Conservation (phyloP, 2,329 filamentous ascomycete species). For the Elsinoe arachidis region DNA sequence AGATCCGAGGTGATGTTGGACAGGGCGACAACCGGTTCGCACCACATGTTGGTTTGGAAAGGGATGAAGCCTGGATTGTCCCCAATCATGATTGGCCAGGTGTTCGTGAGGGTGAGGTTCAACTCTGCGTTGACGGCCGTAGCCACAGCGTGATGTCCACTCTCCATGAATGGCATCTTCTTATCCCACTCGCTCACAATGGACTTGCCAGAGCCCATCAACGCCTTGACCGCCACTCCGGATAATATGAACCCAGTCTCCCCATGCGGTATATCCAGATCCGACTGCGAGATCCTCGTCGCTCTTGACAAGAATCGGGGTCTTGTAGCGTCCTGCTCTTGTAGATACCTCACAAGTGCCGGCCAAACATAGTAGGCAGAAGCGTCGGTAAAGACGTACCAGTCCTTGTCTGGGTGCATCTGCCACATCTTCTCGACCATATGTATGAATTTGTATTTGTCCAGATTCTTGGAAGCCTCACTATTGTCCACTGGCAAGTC, state of each 20-base stretch:
- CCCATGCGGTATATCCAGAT: constrained; percentile 20
- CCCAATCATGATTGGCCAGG: constrained; percentile 19
- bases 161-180: constrained; percentile 19
- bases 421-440: constrained; percentile 42
- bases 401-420: constrained; percentile 36
- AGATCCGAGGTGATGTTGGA: constrained; percentile 19
- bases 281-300: constrained; percentile 10
- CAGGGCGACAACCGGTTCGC: constrained; percentile 21
- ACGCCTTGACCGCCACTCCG: constrained; percentile 17
- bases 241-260: constrained; percentile 23
- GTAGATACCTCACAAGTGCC: constrained; percentile 37
- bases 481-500: not conserved
- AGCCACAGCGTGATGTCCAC: constrained; percentile 21
- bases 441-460: constrained; percentile 46
- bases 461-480: constrained; percentile 24
- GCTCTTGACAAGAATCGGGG: constrained; percentile 34
- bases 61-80: constrained; percentile 18
- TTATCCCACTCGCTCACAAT: constrained; percentile 21
- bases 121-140: constrained; percentile 22
- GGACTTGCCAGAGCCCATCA: constrained; percentile 13
- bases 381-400: constrained; percentile 46
- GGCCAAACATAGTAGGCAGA: constrained; percentile 39
- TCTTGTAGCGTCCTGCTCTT: constrained; percentile 35
- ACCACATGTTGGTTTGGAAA: constrained; percentile 20
- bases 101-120: constrained; percentile 18